Evolutionary conservation across 192 early-diverging fungal species (phyloP), one percentile per base, ranked within the genome.

Genomic region (Diversispora epigaea): DNA sequence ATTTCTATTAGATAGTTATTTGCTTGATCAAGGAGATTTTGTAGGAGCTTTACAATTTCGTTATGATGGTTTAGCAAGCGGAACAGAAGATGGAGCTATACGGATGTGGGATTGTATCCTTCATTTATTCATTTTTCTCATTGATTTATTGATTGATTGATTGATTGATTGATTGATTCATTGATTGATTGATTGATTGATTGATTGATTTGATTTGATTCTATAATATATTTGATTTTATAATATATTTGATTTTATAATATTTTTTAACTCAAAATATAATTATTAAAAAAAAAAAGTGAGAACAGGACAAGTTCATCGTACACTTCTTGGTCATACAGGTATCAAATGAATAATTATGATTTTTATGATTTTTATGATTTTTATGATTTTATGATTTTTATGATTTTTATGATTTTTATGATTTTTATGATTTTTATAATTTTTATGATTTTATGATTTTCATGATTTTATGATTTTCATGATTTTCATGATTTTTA

Each of bases 21-120:
- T 62, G 68, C 54, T 65, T 79, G 56, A 67, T 10, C 25, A 73
- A 4, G 82, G 84, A 57, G 85, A 85, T 32, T 91, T 88, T 79
- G 78, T 92, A 21, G 91, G 91, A 0, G 90, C 87, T 0, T 74
- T 93, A 21, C 92, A 93, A 79, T 91, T 91, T 69, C 91, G 86
- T 80, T 83, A 89, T 58, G 90, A 82, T 80, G 91, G 90, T 11
- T 77, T 93, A 58, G 90, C 89, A 10, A 91, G 89, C 41, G 92
- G 92, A 7, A 91, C 91, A 4, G 80, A 84, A 12, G 92, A 93
- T 81, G 92, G 92, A 9, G 85, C 77, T 10, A 80, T 93, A 52
- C 80, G 92, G 64, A 87, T 93, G 85, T 93, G 92, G 91, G 92
- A 93, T 77, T 80, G 85, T 86, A 84, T 80, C 77, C 78, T 40